Evolutionary conservation across 2,329 filamentous ascomycete species (phyloP), one percentile per base, ranked within the genome.

Genomic region (Hymenoscyphus fraxineus): DNA sequence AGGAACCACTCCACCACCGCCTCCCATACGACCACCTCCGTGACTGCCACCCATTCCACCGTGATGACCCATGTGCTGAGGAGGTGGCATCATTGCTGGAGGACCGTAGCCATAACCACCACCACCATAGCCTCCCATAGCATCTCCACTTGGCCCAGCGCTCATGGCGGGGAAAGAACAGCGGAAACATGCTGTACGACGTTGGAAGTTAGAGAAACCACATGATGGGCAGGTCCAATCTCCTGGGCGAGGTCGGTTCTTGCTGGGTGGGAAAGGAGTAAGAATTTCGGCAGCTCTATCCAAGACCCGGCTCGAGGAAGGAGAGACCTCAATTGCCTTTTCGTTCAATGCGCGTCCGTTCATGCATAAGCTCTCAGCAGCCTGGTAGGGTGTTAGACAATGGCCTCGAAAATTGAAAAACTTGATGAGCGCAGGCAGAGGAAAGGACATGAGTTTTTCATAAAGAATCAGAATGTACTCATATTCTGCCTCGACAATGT

Each of bases 161-260:
- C 89, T 89, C 78, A 96, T 92, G 32, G 95, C 94, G n/a, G 95
- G 94, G 87, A 96, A 99, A 0, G 93, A 97, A 83, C 95, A 99
- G 73, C 95, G 91, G 90, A 99, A 99, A 80, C 95, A 99, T 61
- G 94, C 95, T 19, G 95, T 98, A 72, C 95, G 92, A 73, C 95
- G 92, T 80, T 99, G 95, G 83, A 99, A 99, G 84, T 99, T 99
- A 74, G 93, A 97, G 81, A 99, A 99, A 66, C 95, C 95, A 75
- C 95, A 99, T 61, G 93, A 97, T 57, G 95, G 95, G 82, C 95
- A 99, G 66, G 94, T 98, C 95, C 95, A 99, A 79, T 99, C 95
- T 77, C 95, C 95, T 47, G 95, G 95, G 64, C 95, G 90, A 67
- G 95, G 95, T 55, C 95, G 89, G 80, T 99, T 99, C 85, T 99